Base-by-base conservation (phyloP, 805 yeast species). In the Metschnikowia anglica region DNA sequence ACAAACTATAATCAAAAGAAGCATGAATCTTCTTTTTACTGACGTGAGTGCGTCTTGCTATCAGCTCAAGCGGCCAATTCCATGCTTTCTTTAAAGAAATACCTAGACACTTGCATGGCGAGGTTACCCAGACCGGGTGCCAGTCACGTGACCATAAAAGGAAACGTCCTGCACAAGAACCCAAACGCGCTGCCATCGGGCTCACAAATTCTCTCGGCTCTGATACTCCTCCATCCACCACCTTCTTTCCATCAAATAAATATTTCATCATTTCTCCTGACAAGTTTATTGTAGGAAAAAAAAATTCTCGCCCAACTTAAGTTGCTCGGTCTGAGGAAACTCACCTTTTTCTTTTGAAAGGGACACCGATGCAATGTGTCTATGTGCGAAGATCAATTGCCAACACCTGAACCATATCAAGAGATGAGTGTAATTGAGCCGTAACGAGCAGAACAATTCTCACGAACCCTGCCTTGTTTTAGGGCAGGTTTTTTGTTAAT, bases 341-440 rank as follows among this genome's bases (percentile, higher is more conserved):
- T 54, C 53, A 56, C 60, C 65, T 49, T 44, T 53, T 39, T 41
- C 3, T 13, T 20, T 11, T 21, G 5, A 32, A 41, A 47, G 65
- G 63, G 43, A 63, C 72, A 64, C 61, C 74, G 73, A 68, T 53
- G 55, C 73, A 64, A 70, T 70, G 75, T 70, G 75, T 70, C 75
- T 59, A 61, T 69, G 62, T 70, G 75, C 75, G 71, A 53, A 70
- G 58, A 68, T 30, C 36, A 54, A 55, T 26, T 20, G 33, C 31
- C 5, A 30, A 19, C 20, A 25, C 46, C 28, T 19, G 37, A 41
- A 37, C 40, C n/a, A 15, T 20, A n/a, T 2, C 17, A 13, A 13
- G 16, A 15, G 44, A 35, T 36, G 40, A 30, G 44, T 25, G 44
- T 36, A 41, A 41, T 41, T 30, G 40, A 24, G 20, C 32, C 18